Conservation (phyloP, 169 alveolate species). For the Eimeria mitis region DNA sequence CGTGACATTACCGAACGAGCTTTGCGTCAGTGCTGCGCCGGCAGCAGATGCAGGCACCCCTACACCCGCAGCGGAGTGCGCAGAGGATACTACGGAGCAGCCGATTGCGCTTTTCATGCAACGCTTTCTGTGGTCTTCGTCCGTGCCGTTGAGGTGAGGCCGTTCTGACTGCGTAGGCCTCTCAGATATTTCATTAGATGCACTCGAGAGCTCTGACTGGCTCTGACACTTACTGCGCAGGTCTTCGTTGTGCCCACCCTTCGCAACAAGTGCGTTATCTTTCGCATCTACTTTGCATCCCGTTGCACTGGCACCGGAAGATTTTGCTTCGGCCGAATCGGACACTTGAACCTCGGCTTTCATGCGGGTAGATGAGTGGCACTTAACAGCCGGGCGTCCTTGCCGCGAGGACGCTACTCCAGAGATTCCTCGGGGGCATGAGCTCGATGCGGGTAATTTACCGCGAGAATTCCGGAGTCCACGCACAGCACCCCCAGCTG, state of each 20-base stretch:
- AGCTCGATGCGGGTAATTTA: background rate
- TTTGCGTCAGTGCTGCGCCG: slow-evolving; percentile 15
- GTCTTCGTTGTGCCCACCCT: background rate
- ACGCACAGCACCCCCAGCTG: slow-evolving; percentile 6
- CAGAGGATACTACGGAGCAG: background rate
- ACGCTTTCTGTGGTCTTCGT: background rate
- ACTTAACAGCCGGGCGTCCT: background rate
- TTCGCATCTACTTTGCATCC: background rate
- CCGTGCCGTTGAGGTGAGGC: background rate
- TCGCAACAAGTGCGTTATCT: background rate
- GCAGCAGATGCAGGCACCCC: background rate
- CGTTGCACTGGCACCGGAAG: background rate
- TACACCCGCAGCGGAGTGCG: background rate
- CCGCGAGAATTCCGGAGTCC: slow-evolving; percentile 43
- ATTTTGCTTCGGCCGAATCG: background rate
- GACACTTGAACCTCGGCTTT: background rate
- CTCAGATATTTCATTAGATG: background rate
- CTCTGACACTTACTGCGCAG: background rate
- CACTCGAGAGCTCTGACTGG: background rate
- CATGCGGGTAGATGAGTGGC: slow-evolving; percentile 1
- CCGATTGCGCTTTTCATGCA: background rate
- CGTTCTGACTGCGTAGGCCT: background rate
- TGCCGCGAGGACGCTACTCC: slow-evolving; percentile 22
- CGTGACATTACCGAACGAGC: background rate
- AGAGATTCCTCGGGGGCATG: slow-evolving; percentile 11